Conservation (phyloP, 306 rosid genomes). For the Vicia sativa region DNA sequence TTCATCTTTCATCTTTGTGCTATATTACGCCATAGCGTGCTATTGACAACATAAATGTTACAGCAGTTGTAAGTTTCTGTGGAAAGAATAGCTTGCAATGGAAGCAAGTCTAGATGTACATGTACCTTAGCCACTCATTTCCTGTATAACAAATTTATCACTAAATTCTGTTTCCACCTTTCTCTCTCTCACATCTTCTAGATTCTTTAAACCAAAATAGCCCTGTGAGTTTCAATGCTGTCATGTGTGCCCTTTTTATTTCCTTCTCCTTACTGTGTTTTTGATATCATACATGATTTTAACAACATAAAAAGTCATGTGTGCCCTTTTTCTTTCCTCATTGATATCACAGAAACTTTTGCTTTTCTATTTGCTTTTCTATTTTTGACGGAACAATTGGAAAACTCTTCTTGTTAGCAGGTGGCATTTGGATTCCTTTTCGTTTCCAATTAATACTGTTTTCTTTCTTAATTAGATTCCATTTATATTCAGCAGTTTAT, state of each 20-base stretch:
- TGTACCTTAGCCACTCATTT: not conserved
- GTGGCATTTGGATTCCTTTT: slow-evolving; percentile 5
- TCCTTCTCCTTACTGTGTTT: not conserved
- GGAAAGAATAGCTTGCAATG: not conserved
- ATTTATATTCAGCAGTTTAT: slow-evolving; percentile 7
- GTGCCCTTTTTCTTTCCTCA: slow-evolving; percentile 2
- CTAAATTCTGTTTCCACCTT: slow-evolving; percentile 9
- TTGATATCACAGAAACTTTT: not conserved
- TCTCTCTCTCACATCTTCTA: not conserved
- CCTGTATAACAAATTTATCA: not conserved
- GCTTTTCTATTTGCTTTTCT: not conserved
- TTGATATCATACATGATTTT: too few relatives aligned
- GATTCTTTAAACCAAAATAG: slow-evolving; percentile 13
- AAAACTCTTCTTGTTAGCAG: not conserved
- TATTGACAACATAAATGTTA: not conserved
- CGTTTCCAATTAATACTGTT: slow-evolving; percentile 2
- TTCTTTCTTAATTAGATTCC: slow-evolving; percentile 9
- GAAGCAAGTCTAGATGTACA: not conserved
- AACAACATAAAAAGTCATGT: not conserved
- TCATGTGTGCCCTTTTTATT: slow-evolving; percentile 6
- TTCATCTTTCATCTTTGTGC: too few relatives aligned
- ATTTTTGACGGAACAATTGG: not conserved
- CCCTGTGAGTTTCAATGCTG: not conserved
- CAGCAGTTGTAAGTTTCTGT: slow-evolving; percentile 2
- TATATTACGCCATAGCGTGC: too few relatives aligned